A percentile compares a stretch with the other conserved stretches of the same genome.
Evolutionary conservation across 2,329 filamentous ascomycete genomes (phyloP).

Genomic region (Calycina marina): DNA sequence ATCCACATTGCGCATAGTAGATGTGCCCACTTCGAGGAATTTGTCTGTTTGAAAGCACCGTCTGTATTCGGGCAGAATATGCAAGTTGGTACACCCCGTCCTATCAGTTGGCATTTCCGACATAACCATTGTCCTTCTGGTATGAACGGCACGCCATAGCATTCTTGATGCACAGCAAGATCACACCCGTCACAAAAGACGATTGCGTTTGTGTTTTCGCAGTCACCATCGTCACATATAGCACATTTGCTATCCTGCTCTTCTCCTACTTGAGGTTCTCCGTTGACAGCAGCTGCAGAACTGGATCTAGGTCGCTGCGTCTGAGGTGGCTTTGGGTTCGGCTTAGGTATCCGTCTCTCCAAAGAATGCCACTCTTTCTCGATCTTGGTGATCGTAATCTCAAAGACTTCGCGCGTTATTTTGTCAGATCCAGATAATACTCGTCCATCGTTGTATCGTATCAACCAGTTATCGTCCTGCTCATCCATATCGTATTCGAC

Average conservation of each 20-base stretch:
- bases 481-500: slow-evolving; percentile 99
- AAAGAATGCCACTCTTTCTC: slow-evolving; percentile 97
- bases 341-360: slow-evolving; percentile 93
- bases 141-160: slow-evolving; percentile 96
- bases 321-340: slow-evolving; percentile 89
- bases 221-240: slow-evolving; percentile 98
- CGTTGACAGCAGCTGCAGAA: slow-evolving; percentile 88
- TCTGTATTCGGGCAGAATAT: slow-evolving; percentile 98
- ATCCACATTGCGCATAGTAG: slow-evolving; percentile 97
- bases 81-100: slow-evolving; percentile 84
- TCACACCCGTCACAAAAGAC: slow-evolving; percentile 98
- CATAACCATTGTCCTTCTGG: slow-evolving; percentile 98
- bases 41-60: slow-evolving; percentile 96
- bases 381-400: slow-evolving; percentile 97
- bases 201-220: slow-evolving; percentile 97
- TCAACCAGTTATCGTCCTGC: slow-evolving; percentile 93
- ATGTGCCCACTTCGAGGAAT: slow-evolving; percentile 92
- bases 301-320: slow-evolving; percentile 86
- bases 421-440: slow-evolving; percentile 60
- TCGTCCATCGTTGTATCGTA: slow-evolving; percentile 65
- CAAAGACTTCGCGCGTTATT: slow-evolving; percentile 87
- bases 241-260: slow-evolving; percentile 96
- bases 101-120: slow-evolving; percentile 89
- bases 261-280: slow-evolving; percentile 74
- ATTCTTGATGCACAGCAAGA: slow-evolving; percentile 94